Conservation (phyloP, 345 rosid species). For the Gossypium rotundifolium region DNA sequence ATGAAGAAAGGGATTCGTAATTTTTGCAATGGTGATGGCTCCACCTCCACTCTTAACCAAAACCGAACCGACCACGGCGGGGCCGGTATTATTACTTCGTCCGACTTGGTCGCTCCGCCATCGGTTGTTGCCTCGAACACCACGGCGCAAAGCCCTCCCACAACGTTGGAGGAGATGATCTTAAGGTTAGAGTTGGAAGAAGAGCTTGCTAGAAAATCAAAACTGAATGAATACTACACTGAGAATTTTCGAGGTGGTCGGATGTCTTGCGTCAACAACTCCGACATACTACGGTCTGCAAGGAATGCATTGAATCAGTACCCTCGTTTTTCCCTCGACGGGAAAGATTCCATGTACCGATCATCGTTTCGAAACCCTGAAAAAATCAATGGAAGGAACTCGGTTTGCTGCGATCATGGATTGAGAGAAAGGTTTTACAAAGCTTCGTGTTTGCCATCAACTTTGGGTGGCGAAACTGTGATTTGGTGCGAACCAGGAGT, state of each 20-base stretch:
- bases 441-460: conserved; percentile 25
- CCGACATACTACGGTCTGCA: conserved; percentile 76
- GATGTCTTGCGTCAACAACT: conserved; percentile 72
- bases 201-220: conserved; percentile 47
- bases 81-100: not conserved
- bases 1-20: conserved; percentile 64
- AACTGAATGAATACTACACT: conserved; percentile 25
- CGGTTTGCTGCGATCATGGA: conserved; percentile 33
- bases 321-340: conserved; percentile 90
- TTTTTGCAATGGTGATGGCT: conserved; percentile 53
- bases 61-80: not conserved
- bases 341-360: conserved; percentile 84
- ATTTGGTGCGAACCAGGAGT: conserved; percentile 93
- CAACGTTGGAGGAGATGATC: conserved; percentile 82
- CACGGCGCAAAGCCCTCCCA: conserved; percentile 16
- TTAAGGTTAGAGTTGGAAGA: conserved; percentile 76
- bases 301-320: conserved; percentile 82
- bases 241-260: conserved; percentile 24
- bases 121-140: conserved; percentile 14
- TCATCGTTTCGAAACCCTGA: conserved; percentile 54
- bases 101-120: conserved; percentile 15
- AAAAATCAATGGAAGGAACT: conserved; percentile 25
- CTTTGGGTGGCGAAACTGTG: conserved; percentile 54
- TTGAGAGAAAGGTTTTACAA: conserved; percentile 12
- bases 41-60: conserved; percentile 71